Evolutionary conservation across 2,329 filamentous ascomycete species (phyloP).

Genomic region (Calonectria montana): DNA sequence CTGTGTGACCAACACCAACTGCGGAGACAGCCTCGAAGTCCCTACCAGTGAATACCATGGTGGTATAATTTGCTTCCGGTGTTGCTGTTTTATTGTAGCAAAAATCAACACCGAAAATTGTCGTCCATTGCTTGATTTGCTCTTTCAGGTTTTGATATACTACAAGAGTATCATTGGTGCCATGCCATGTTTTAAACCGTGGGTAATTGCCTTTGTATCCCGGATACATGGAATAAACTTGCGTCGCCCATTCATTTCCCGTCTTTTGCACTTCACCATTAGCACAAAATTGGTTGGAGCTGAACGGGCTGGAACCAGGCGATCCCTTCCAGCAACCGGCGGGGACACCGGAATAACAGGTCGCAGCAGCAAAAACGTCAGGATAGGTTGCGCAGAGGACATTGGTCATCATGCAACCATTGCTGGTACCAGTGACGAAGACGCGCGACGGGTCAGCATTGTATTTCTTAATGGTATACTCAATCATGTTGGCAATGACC

Average conservation of each 20-base stretch:
- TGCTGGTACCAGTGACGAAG: background rate
- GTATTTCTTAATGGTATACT: background rate
- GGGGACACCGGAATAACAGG: background rate
- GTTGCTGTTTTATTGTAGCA: background rate
- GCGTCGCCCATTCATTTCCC: conserved; percentile 1
- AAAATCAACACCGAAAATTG: background rate
- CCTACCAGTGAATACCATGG: background rate
- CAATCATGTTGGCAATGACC: conserved; percentile 1
- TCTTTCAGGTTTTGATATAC: conserved; percentile 11
- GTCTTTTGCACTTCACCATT: conserved; percentile 7
- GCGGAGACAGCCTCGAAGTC: conserved; percentile 5
- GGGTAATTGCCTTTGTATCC: background rate
- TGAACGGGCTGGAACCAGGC: background rate
- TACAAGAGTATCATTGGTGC: background rate
- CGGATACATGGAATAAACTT: background rate
- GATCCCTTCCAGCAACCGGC: conserved; percentile 3
- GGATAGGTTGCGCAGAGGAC: conserved; percentile 8
- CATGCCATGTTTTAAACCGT: conserved; percentile 12
- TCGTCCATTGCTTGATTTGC: conserved; percentile 1
- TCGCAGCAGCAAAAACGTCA: background rate
- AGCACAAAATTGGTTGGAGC: background rate
- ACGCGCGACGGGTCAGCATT: background rate
- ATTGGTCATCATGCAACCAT: conserved; percentile 13
- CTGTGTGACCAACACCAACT: conserved; percentile 1
- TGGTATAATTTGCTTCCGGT: background rate